Evolutionary conservation across 2,329 filamentous ascomycete species (phyloP).

Genomic region (Colletotrichum viniferum): DNA sequence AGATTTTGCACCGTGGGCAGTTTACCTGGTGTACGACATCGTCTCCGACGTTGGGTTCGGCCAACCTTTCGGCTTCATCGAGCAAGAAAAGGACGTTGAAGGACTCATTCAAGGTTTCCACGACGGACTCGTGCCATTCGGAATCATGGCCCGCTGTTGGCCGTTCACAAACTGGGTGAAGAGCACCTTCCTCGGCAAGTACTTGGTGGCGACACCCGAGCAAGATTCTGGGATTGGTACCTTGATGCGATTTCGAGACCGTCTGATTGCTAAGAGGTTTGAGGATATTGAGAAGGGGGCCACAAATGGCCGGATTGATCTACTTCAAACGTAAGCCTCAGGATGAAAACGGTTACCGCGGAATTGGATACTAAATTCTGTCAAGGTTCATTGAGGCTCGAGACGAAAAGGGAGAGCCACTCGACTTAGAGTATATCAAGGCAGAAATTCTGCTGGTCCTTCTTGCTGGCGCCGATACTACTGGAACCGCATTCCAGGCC

Average conservation of each 20-base stretch:
- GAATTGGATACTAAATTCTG: background rate
- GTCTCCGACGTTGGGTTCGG: conserved; percentile 62
- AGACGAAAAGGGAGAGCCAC: conserved; percentile 47
- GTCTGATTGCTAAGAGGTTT: conserved; percentile 51
- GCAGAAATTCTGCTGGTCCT: conserved; percentile 57
- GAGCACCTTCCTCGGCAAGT: conserved; percentile 54
- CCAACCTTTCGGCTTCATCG: conserved; percentile 59
- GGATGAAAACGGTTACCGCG: background rate
- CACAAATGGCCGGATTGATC: conserved; percentile 48
- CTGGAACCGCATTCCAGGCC: conserved; percentile 53
- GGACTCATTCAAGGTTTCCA: conserved; percentile 60
- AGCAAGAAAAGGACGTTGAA: conserved; percentile 54
- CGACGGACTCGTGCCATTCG: conserved; percentile 54
- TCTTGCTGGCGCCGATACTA: conserved; percentile 57
- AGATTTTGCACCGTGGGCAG: conserved; percentile 61
- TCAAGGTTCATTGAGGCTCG: conserved; percentile 46
- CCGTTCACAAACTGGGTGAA: conserved; percentile 61
- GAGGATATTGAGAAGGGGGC: conserved; percentile 51
- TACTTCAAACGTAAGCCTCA: conserved; percentile 51
- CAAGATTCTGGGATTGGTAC: conserved; percentile 59
- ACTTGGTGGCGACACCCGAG: conserved; percentile 56
- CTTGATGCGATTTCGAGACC: conserved; percentile 62
- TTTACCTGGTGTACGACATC: conserved; percentile 62
- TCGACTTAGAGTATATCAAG: conserved; percentile 55
- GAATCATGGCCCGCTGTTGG: conserved; percentile 54